A percentile compares a stretch with the other conserved stretches of the same genome.
Evolutionary conservation across 2,329 filamentous ascomycete genomes (phyloP).

Genomic region (Fusarium agapanthi): DNA sequence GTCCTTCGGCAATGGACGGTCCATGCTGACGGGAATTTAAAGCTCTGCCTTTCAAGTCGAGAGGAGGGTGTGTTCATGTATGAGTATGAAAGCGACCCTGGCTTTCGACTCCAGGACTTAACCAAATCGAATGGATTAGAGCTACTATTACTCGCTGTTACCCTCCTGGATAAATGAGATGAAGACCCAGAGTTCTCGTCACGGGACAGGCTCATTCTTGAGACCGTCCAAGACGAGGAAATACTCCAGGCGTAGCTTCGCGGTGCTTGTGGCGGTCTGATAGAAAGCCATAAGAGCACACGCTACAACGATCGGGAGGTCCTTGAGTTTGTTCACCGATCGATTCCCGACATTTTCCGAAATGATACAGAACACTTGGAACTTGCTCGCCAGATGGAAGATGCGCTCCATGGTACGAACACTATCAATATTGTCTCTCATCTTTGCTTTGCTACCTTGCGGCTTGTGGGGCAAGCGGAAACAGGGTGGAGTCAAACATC

Average conservation of each 20-base stretch:
- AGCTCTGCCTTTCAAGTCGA: not conserved
- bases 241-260: not conserved
- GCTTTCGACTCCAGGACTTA: not conserved
- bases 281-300: not conserved
- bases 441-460: fast-evolving
- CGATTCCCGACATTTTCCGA: not conserved
- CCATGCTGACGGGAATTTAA: fast-evolving
- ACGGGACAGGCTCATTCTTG: too few species aligned
- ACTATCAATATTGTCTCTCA: not conserved
- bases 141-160: not conserved
- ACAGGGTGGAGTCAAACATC: fast-evolving
- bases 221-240: fast-evolving
- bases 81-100: fast-evolving
- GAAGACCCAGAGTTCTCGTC: not conserved
- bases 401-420: fast-evolving
- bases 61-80: not conserved
- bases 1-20: not conserved
- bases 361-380: fast-evolving
- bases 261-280: not conserved
- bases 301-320: fast-evolving
- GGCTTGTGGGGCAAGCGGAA: fast-evolving
- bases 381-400: not conserved
- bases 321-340: not conserved
- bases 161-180: not conserved
- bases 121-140: fast-evolving